Evolutionary conservation across 495 filamentous ascomycete species (phyloP).

Genomic region (Trichodelitschia bisporula): DNA sequence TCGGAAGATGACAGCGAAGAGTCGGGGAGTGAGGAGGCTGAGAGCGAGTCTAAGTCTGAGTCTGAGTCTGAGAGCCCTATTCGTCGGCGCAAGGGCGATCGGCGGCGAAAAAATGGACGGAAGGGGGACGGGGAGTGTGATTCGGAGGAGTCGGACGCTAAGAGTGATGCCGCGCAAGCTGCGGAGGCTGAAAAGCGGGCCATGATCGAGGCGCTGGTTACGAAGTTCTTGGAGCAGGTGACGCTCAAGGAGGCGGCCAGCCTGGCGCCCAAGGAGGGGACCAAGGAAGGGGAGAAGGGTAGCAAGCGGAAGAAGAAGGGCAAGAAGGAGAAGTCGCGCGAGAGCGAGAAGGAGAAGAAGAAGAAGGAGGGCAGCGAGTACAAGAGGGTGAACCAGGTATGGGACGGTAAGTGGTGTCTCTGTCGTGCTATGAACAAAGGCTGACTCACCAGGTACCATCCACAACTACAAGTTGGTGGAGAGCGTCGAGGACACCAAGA

Average conservation of each 20-base stretch:
- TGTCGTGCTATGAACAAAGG: constrained; percentile 36
- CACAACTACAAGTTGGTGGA: constrained; percentile 69
- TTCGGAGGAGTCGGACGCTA: neutral
- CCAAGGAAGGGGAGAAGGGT: neutral
- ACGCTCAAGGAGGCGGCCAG: neutral
- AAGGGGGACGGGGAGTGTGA: too few relatives aligned
- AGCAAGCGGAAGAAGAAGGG: neutral
- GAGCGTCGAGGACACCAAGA: constrained; percentile 46
- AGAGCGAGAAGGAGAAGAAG: constrained; percentile 2
- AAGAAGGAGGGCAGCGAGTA: constrained; percentile 27
- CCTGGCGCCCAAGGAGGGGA: neutral
- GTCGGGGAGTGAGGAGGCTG: too few relatives aligned
- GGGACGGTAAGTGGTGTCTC: constrained; percentile 20
- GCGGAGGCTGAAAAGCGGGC: neutral
- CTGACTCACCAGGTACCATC: constrained; percentile 18
- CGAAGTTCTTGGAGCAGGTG: neutral
- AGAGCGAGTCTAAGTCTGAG: too few relatives aligned
- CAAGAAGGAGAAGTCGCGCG: constrained; percentile 2
- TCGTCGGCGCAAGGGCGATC: too few relatives aligned
- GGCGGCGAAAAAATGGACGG: too few relatives aligned
- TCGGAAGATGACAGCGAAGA: too few relatives aligned
- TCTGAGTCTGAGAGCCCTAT: too few relatives aligned
- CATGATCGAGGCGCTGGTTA: neutral
- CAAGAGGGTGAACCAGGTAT: constrained; percentile 62
- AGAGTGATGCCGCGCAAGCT: constrained; percentile 1